Conservation (phyloP, 805 yeast species). For the Pichia gijzeniarum region DNA sequence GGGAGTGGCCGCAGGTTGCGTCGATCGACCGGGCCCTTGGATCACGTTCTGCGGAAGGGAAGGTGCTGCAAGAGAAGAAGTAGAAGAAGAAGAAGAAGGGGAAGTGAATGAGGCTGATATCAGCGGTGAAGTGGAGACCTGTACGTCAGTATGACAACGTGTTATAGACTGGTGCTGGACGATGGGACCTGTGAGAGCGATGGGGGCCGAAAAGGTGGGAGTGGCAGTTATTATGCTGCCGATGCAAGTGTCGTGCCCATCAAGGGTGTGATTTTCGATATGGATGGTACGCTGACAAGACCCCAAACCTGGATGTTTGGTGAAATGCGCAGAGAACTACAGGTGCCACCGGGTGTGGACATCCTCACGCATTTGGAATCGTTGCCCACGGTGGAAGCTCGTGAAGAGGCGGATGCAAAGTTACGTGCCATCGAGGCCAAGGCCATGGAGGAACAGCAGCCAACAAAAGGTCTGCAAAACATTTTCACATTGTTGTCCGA, state of each 20-base stretch:
- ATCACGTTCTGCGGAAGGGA: too few species aligned
- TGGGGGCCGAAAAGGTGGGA: too few species aligned
- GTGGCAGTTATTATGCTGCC: too few species aligned
- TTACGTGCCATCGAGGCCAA: slow-evolving; percentile 49
- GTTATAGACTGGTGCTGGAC: neutral
- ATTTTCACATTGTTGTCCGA: slow-evolving; percentile 30
- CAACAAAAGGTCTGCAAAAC: slow-evolving; percentile 40
- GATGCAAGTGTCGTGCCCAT: neutral
- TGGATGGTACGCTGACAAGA: slow-evolving; percentile 72
- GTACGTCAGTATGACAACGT: too few species aligned
- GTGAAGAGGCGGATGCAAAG: slow-evolving; percentile 38
- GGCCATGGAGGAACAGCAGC: slow-evolving; percentile 55
- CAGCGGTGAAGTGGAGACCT: too few species aligned
- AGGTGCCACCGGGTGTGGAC: slow-evolving; percentile 35
- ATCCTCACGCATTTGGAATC: slow-evolving; percentile 44
- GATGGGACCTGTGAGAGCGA: neutral
- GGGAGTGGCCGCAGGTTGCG: too few species aligned
- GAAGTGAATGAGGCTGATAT: too few species aligned
- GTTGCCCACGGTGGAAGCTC: slow-evolving; percentile 26
- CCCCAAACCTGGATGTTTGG: slow-evolving; percentile 46
- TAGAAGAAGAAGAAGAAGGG: too few species aligned
- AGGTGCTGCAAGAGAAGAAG: too few species aligned
- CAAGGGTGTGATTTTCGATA: slow-evolving; percentile 61
- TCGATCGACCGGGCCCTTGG: too few species aligned
- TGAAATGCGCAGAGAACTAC: slow-evolving; percentile 54